These are phyloP conservation scores for Kodamaea suecica DNA, from an alignment of 1,139 yeast species.

Conservation along the genomic window DNA sequence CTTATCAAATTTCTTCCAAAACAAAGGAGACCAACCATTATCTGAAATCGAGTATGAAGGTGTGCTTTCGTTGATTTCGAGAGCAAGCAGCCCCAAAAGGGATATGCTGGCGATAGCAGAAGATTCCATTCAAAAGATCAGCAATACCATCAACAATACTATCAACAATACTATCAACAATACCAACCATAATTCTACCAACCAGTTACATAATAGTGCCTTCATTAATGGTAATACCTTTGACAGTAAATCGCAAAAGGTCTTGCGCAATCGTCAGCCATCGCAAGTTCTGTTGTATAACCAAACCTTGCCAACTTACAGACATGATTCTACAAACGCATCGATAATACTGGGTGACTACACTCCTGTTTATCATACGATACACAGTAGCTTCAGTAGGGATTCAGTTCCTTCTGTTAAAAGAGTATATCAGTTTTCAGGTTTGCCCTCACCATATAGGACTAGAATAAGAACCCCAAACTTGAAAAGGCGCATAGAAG, in stretches of 20 bases:
- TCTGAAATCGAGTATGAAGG: conserved; percentile 82
- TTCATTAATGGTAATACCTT: background rate
- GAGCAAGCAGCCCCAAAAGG: conserved; percentile 13
- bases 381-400: conserved; percentile 26
- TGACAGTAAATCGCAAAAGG: background rate
- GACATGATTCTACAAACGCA: conserved; percentile 7
- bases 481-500: conserved; percentile 6
- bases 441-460: conserved; percentile 63
- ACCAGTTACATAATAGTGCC: too few relatives aligned
- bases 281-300: conserved; percentile 4
- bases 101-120: conserved; percentile 3
- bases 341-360: conserved; percentile 34
- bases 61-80: conserved; percentile 56
- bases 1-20: conserved; percentile 67
- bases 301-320: conserved; percentile 5
- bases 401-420: conserved; percentile 34
- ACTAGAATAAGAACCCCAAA: conserved; percentile 43
- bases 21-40: conserved; percentile 73
- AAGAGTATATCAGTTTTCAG: conserved; percentile 60
- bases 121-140: too few relatives aligned
- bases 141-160: too few relatives aligned
- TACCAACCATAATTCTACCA: too few relatives aligned
- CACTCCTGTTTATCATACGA: conserved; percentile 36
- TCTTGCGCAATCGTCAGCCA: conserved; percentile 3
- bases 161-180: too few relatives aligned